Evolutionary conservation across 1,284 basidiomycete species (phyloP), one percentile per base, ranked within the genome.

Genomic region (Cryptococcus maquisensis): DNA sequence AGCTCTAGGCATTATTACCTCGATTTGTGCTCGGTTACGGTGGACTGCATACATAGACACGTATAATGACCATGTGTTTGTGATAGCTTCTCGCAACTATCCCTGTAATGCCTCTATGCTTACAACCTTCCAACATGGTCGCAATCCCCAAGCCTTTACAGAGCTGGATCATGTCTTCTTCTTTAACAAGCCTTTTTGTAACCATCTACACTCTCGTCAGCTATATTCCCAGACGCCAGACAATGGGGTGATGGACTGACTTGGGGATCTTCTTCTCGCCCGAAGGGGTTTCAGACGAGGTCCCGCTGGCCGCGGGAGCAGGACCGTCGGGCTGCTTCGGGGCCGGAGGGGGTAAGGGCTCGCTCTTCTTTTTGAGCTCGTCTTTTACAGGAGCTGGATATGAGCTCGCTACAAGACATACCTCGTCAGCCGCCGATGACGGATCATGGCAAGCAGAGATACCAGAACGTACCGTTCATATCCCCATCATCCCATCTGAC

Each of bases 151-250:
- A 10, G 28, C 10, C 28, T 1, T 32, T 32, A 6, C 28, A 32
- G 28, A 32, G 28, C 28, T 10, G 28, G 28, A 10, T 32, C 28
- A 32, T 32, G 28, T 66, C 61, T 71, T 72, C 62, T 66, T 71
- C 70, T 77, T 77, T 60, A 73, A 49, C 24, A 77, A 53, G 2
- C 75, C 74, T 52, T 77, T 77, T 58, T 75, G 71, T 47, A 73
- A 49, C 72, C 71, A 73, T 51, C 70, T 72, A 40, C 3, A 24
- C n/a, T n/a, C n/a, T 2, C 9, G 32, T 47, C 28, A 51, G 48
- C 44, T 15, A 8, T 10, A 16, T 18, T 13, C 32, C 21, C 12
- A 23, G 28, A 46, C 35, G 23, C 39, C 10, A 28, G 16, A 13
- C 41, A 20, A 26, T n/a, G 20, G 13, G 16, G 13, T 7, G 47